phyloP scores from a whole-genome alignment of 139 green algal species.

The Micractinium sp. region DNA sequence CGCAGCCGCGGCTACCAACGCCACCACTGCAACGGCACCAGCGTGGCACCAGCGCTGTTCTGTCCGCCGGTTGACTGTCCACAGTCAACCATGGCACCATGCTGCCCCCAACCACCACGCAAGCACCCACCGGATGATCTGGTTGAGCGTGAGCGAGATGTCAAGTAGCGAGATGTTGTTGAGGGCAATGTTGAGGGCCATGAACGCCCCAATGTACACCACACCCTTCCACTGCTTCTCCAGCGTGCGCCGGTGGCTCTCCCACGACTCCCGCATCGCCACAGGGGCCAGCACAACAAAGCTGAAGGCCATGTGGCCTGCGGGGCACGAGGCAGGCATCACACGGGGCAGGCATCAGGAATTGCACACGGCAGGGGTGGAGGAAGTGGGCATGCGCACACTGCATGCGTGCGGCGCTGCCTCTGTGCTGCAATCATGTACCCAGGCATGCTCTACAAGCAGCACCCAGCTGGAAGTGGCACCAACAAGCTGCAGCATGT shows the following conservation, averaged over 20 bases:
- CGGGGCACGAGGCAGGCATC: background rate
- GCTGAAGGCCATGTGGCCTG: slow-evolving; percentile 66
- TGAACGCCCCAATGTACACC: slow-evolving; percentile 61
- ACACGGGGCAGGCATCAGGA: too few species aligned
- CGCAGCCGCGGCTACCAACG: too few species aligned
- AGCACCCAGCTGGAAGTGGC: background rate
- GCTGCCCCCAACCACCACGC: background rate
- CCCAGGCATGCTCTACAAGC: too few species aligned
- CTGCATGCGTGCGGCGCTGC: background rate
- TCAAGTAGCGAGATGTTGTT: slow-evolving; percentile 68
- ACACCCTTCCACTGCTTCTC: slow-evolving; percentile 61
- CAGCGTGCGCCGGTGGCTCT: slow-evolving; percentile 53
- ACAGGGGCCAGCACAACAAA: slow-evolving; percentile 59
- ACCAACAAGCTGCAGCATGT: too few species aligned
- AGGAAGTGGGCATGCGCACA: background rate
- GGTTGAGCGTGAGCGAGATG: slow-evolving; percentile 67
- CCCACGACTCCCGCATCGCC: slow-evolving; percentile 41
- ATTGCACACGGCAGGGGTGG: background rate
- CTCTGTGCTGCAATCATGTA: background rate
- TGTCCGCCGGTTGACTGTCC: too few species aligned
- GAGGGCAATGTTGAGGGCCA: slow-evolving; percentile 68
- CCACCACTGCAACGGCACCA: too few species aligned
- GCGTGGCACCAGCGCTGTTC: too few species aligned
- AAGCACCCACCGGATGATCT: slow-evolving; percentile 60
- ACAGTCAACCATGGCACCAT: background rate